These are phyloP conservation scores for Aureobasidium sp. DNA, from an alignment of 2,329 filamentous ascomycete species.

Conservation along the genomic window DNA sequence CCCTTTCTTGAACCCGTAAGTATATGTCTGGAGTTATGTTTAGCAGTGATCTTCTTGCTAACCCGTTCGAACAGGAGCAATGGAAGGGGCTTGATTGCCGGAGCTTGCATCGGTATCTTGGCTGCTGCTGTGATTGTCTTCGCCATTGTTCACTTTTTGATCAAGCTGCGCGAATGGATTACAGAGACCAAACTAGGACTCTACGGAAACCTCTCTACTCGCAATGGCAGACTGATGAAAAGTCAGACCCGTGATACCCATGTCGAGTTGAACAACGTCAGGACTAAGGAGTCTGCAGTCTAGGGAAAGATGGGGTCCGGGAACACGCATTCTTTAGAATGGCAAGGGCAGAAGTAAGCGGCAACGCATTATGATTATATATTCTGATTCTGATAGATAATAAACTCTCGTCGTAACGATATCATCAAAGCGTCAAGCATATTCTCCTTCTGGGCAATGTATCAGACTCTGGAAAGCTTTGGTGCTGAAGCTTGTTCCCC, in stretches of 20 bases:
- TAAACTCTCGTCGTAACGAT: not conserved
- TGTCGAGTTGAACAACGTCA: not conserved
- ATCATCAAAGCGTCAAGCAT: not conserved
- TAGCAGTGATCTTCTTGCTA: not conserved
- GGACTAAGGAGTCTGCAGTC: not conserved
- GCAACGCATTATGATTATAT: conserved; percentile 3
- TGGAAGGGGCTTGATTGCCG: conserved; percentile 48
- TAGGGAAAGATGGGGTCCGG: not conserved
- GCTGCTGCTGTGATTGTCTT: conserved; percentile 31
- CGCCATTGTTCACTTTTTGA: conserved; percentile 32
- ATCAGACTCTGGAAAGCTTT: not conserved
- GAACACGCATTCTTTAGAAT: not conserved
- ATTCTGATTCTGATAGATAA: not conserved
- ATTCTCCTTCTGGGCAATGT: no score
- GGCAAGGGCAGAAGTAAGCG: not conserved
- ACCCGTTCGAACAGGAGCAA: conserved; percentile 23
- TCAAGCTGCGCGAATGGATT: conserved; percentile 30
- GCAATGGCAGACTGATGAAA: not conserved
- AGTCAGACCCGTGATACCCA: not conserved
- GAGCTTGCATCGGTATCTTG: conserved; percentile 48
- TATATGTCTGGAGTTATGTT: not conserved
- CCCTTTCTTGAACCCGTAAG: conserved; percentile 58
- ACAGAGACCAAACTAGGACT: conserved; percentile 27
- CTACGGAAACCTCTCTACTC: not conserved
- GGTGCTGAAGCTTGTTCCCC: not conserved